Base-by-base conservation (phyloP, 2,329 filamentous ascomycete genomes). In the Fusarium siculi region DNA sequence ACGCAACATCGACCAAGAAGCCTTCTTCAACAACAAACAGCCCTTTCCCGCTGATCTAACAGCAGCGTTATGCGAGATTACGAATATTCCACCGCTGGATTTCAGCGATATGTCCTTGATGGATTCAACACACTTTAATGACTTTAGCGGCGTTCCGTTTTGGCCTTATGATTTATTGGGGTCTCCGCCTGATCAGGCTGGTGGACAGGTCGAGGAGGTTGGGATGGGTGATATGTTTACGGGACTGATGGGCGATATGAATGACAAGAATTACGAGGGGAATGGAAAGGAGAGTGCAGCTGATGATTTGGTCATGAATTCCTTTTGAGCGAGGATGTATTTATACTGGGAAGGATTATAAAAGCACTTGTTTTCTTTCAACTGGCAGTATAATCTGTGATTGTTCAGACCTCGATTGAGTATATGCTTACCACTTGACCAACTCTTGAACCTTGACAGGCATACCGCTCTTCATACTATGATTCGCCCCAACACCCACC, bases 401-500 rank as follows among this genome's bases (percentile, higher is more conserved):
- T 42, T 14, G 3, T n/a, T 40, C 19, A 32, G 11, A 21, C 19
- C 47, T 21, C 25, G 6, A 7, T 10, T 53, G 2, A 19, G 18
- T 30, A 30, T 32, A 7, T 56, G 8, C 3, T 46, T 63, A 76
- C 74, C 74, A 76, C 15, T 58, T 63, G 0, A 76, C 70, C 50
- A 76, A 56, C 0, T 77, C 73, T 21, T 76, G 74, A 11, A 76
- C 73, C 53, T 75, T 76, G 7, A 76, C 37, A 2, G 74, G 74
- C 74, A 76, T 47, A 0, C 74, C 74, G 12, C 61, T 66, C 52
- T 68, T 73, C 74, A 91, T 88, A 2, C 87, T 89, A 66, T 81
- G 82, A 65, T 91, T 91, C 1, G 88, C 88, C 2, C 87, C 88
- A 39, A 91, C 89, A 0, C 89, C 89, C 0, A 88, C 90, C 62